phyloP scores from a whole-genome alignment of 345 rosid species.

The Arabis alpina region DNA sequence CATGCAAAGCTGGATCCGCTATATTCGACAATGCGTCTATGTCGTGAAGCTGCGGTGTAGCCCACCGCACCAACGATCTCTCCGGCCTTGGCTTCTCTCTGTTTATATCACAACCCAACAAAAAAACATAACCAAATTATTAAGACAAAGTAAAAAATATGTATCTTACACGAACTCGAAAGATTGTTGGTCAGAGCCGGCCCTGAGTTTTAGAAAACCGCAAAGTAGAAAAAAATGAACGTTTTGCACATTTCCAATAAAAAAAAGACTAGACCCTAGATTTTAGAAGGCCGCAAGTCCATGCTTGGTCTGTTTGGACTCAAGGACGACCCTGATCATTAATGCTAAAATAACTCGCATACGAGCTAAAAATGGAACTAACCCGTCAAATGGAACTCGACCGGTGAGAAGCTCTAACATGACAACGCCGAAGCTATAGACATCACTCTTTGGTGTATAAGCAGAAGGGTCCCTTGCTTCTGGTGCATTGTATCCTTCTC shows the following conservation, averaged over 20 bases:
- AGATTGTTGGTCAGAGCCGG: too few species aligned
- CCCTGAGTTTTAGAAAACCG: too few species aligned
- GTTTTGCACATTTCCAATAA: too few species aligned
- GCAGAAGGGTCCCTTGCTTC: conserved; percentile 72
- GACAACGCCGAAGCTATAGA: conserved; percentile 92
- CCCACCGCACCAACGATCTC: conserved; percentile 82
- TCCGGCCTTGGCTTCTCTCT: conserved; percentile 72
- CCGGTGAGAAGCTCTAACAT: conserved; percentile 93
- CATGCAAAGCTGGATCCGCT: conserved; percentile 94
- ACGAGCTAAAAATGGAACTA: conserved; percentile 4
- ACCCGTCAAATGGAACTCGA: conserved; percentile 83
- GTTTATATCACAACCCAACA: conserved; percentile 18
- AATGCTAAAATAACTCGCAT: too few species aligned
- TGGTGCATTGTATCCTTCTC: conserved; percentile 89
- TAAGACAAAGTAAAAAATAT: not conserved
- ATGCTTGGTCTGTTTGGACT: too few species aligned
- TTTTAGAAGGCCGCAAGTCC: too few species aligned
- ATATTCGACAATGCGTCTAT: conserved; percentile 67
- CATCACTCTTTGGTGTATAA: conserved; percentile 83
- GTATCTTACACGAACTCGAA: too few species aligned
- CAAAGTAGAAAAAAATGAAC: too few species aligned
- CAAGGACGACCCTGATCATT: too few species aligned
- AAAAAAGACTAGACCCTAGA: too few species aligned
- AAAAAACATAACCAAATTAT: not conserved
- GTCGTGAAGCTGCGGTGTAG: conserved; percentile 79